Base-by-base conservation (phyloP, 176 grass and related monocot species). In the Luzula sylvatica region DNA sequence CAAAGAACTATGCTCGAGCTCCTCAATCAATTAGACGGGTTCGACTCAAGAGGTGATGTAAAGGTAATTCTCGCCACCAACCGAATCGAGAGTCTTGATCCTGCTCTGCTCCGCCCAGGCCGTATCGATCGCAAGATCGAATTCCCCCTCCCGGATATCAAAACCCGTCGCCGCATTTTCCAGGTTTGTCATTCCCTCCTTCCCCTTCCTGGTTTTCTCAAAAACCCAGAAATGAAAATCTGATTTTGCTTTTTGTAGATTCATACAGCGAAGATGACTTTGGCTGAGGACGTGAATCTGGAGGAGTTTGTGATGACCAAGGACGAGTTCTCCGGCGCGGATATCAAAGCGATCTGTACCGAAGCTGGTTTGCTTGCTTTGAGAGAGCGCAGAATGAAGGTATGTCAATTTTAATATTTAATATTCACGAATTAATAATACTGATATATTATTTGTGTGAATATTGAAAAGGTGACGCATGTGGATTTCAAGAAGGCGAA, bases 281-380 rank as follows among this genome's bases (percentile, higher is more conserved):
- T 92, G 56, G 70, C 86, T 24, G 86, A 92, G 23, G 86, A 92
- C 59, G 86, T 92, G 65, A 92, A 92, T 55, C 51, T 92, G 28
- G 86, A 92, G 73, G 86, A 92, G 60, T 92, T 92, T 53, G 80
- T 92, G 17, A 92, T 92, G 86, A 85, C 80, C 0, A 92, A 92
- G 59, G 86, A 92, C 2, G 86, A 92, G 8, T 92, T 92, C 29
- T 92, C 80, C 0, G 86, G 80, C 5, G 86, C 86, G 48, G 86
- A 92, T 58, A 92, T 92, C 11, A 92, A 92, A 65, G 86, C 86
- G 1, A 92, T 92, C 15, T 92, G 86, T 59, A 92, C 86, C 1
- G 86, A 92, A 65, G 73, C 86, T n/a, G 86, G 86, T 28, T 81
- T 92, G 68, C 86, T 85, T 38, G 86, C 86, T 11, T 74, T 92